Base-by-base conservation (phyloP, 2,329 filamentous ascomycete genomes). In the Fusarium cicatricum region DNA sequence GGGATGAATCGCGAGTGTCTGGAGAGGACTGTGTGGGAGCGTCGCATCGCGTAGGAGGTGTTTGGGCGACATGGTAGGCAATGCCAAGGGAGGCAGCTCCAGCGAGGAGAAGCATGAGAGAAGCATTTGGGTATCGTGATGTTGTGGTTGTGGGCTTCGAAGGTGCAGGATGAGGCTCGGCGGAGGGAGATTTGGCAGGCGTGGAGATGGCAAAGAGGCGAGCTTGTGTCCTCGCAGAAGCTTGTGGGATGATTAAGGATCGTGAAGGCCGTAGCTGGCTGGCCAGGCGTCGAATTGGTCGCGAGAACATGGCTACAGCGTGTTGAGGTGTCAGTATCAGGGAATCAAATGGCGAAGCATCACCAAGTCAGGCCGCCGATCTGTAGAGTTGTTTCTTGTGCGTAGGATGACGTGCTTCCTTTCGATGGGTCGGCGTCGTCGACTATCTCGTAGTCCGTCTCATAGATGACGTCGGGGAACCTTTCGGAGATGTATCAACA, bases 1-100 rank as follows among this genome's bases (percentile, higher is more conserved):
- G 69, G 10, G 70, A 71, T 3, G 78, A 74, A 58, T 80, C 77
- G 29, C 74, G 74, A 44, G 37, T 64, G 29, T 72, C 67, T 6
- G 43, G 41, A 17, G 36, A 15, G 14, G 23, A 19, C 14, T 48
- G 39, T 6, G 28, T 36, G 26, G 40, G 42, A 11, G 61, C 48
- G 34, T 68, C 65, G 56, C 64, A 67, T 46, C 49, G 50, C 3
- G 65, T 59, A 10, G 65, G 63, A 26, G 55, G 32, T 9, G 58
- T 48, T 21, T 64, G 58, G 15, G 48, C 42, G 28, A 68, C 40
- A n/a, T 26, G 41, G 39, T 64, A 68, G 17, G 61, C 63, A 6
- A 66, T 11, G 23, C 53, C 52, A 15, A 68, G 60, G 12, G 65
- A 64, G 10, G 54, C 61, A 9, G 42, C 55, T n/a, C 58, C 53